Percentiles rank a stretch among this genome's conserved stretches.
These are phyloP conservation scores for Euclidium syriacum DNA, from an alignment of 345 rosid species.

Conservation along the genomic window DNA sequence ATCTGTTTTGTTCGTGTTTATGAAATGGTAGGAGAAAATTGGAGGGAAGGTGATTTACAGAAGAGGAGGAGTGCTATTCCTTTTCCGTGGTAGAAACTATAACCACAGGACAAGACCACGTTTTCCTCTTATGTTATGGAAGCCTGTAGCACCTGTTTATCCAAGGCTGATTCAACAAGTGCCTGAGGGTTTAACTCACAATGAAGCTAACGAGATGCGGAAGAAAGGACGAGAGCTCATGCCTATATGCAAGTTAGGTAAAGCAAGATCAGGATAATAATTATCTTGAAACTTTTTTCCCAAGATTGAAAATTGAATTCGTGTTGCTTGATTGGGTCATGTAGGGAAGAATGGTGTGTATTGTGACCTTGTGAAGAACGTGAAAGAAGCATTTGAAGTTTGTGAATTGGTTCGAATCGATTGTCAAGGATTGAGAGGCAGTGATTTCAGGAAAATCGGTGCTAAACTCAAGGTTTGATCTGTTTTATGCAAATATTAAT, in stretches of 20 bases:
- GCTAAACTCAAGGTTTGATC: conserved; percentile 79
- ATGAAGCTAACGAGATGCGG: conserved; percentile 75
- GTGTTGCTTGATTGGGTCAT: conserved; percentile 12
- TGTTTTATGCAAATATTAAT: background rate
- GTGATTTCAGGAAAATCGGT: conserved; percentile 80
- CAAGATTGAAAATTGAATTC: background rate
- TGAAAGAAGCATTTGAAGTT: conserved; percentile 86
- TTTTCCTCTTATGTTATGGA: conserved; percentile 96
- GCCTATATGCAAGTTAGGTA: conserved; percentile 87
- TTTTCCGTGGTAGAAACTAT: conserved; percentile 92
- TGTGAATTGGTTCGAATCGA: conserved; percentile 80
- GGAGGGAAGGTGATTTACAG: conserved; percentile 85
- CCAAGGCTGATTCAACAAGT: conserved; percentile 62
- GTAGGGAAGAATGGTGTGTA: conserved; percentile 87
- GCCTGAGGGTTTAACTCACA: conserved; percentile 67
- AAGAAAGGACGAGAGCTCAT: conserved; percentile 64
- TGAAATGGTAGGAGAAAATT: conserved; percentile 61
- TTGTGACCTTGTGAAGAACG: conserved; percentile 54
- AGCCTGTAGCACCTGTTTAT: conserved; percentile 70
- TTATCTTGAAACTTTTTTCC: background rate
- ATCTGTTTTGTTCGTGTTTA: background rate
- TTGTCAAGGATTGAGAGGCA: conserved; percentile 72
- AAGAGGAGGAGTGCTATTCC: conserved; percentile 68
- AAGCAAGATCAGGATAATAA: background rate
- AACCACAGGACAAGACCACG: conserved; percentile 70